phyloP scores from a whole-genome alignment of 2,329 filamentous ascomycete genomes.

The Penicillium corylophilum region DNA sequence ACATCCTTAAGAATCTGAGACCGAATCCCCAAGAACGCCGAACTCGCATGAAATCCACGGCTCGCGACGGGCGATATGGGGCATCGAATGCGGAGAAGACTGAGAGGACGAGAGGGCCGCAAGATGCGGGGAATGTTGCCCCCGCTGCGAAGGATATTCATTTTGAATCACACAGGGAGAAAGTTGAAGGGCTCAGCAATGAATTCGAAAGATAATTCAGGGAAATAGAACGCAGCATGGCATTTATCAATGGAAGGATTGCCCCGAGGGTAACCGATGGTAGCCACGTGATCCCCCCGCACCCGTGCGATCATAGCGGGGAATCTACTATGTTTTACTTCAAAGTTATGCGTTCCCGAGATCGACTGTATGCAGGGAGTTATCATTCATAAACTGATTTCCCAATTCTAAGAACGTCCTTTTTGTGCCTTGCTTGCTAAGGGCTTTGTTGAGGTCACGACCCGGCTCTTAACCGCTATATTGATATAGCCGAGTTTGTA shows the following conservation, averaged over 20 bases:
- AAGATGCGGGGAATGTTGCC: slow-evolving; percentile 29
- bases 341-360: no score
- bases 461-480: no score
- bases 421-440: no score
- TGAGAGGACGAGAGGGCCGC: slow-evolving; percentile 26
- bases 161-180: slow-evolving; percentile 12
- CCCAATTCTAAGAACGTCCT: no score
- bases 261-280: slow-evolving; percentile 26
- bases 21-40: slow-evolving; percentile 35
- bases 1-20: slow-evolving; percentile 46
- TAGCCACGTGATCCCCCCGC: slow-evolving; percentile 25
- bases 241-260: slow-evolving; percentile 18
- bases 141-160: slow-evolving; percentile 34
- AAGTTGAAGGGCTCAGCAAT: neutral
- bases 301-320: slow-evolving; percentile 10
- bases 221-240: slow-evolving; percentile 9
- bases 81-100: slow-evolving; percentile 27
- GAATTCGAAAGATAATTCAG: neutral
- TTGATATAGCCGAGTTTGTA: no score
- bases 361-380: no score
- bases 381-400: no score
- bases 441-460: no score
- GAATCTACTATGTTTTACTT: neutral
- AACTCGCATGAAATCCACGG: slow-evolving; percentile 37
- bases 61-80: slow-evolving; percentile 24